Conservation (phyloP, 2,329 filamentous ascomycete genomes). For the Mollisiaceae sp. region DNA sequence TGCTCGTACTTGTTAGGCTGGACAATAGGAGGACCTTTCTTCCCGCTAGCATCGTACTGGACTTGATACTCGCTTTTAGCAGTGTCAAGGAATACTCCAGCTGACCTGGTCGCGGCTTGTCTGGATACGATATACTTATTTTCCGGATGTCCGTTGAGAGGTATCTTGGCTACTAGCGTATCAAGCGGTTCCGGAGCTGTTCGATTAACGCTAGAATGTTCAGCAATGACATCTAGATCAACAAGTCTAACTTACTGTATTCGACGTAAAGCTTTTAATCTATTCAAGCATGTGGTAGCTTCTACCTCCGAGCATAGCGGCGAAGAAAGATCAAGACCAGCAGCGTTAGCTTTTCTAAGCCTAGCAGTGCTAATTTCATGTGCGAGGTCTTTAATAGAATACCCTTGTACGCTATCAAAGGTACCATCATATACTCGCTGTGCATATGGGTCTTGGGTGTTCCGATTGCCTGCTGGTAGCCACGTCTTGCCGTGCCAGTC, state of each 20-base stretch:
- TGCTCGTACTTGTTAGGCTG: conserved; percentile 36
- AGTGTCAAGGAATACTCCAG: conserved; percentile 10
- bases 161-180: conserved; percentile 29
- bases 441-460: neutral
- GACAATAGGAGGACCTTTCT: conserved; percentile 31
- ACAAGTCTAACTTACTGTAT: conserved; percentile 26
- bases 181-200: neutral
- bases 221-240: neutral
- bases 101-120: conserved; percentile 3
- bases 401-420: neutral
- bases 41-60: conserved; percentile 29
- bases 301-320: neutral
- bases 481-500: neutral
- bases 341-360: neutral
- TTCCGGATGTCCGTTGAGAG: conserved; percentile 38
- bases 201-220: neutral
- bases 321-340: neutral
- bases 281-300: neutral
- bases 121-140: conserved; percentile 34
- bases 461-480: neutral
- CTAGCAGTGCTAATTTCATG: neutral
- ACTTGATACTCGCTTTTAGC: conserved; percentile 22
- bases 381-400: neutral
- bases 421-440: neutral
- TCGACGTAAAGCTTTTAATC: neutral